Evolutionary conservation across 352 stramenopile species (phyloP).

Genomic region (Pythium guiyangense): DNA sequence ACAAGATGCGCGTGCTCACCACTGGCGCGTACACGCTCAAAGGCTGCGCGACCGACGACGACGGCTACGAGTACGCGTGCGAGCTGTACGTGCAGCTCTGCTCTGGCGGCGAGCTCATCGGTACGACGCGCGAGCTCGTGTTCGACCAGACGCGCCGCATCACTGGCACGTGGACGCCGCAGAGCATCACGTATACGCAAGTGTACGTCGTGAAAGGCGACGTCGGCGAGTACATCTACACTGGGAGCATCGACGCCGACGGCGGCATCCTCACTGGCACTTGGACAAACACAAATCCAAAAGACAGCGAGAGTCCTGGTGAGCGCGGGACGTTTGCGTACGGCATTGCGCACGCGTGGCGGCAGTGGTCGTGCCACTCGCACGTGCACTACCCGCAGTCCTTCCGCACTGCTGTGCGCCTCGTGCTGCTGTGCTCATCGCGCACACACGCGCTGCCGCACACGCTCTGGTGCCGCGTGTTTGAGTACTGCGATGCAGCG

Average conservation of each 20-base stretch:
- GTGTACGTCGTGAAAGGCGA: conserved; percentile 60
- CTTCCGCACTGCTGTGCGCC: conserved; percentile 33
- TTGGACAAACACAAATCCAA: conserved; percentile 44
- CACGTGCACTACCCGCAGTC: conserved; percentile 36
- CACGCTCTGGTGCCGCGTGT: conserved; percentile 44
- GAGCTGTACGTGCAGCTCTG: conserved; percentile 42
- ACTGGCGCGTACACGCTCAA: conserved; percentile 49
- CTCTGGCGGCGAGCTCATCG: conserved; percentile 26
- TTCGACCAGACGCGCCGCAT: conserved; percentile 47
- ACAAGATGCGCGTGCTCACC: conserved; percentile 35
- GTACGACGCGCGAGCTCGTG: conserved; percentile 42
- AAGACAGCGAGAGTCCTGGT: conserved; percentile 20
- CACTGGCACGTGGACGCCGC: conserved; percentile 32
- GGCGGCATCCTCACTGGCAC: conserved; percentile 36
- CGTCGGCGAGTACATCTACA: conserved; percentile 53
- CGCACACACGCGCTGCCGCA: conserved; percentile 34
- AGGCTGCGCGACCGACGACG: conserved; percentile 53
- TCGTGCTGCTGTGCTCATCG: conserved; percentile 41
- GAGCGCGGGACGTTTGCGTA: conserved; percentile 62
- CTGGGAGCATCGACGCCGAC: conserved; percentile 26
- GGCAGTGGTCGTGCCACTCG: conserved; percentile 41
- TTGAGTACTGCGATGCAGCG: conserved; percentile 47
- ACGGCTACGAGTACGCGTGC: conserved; percentile 74
- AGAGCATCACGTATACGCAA: conserved; percentile 35
- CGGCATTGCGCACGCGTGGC: conserved; percentile 30